Evolutionary conservation across 345 rosid species (phyloP), one percentile per base, ranked within the genome.

Genomic region (Lagerstroemia speciosa): DNA sequence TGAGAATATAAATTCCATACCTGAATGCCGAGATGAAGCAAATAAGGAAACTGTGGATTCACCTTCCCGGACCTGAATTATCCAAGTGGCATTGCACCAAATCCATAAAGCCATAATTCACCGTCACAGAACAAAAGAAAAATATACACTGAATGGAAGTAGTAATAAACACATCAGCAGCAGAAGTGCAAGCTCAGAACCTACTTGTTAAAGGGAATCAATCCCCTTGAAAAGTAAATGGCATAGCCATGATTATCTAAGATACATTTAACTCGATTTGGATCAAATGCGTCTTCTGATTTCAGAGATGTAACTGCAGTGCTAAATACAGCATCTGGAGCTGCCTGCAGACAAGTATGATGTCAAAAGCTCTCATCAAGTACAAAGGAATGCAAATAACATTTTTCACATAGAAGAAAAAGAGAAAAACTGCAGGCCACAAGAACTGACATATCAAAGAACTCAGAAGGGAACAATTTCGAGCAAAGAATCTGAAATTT

Each of bases 21-120:
- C 94, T 95, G 99, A 75, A 95, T 87, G 69, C 99, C 98, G 63
- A 95, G 99, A 80, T 92, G 99, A 74, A 95, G 96, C 88, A 92
- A 60, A 78, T 95, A 92, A 0, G 97, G 97, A 74, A 88, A 94
- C 34, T 79, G 81, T 22, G 82, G 86, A 77, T 92, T 94, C 75
- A 89, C 88, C 75, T 79, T 83, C 38, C 97, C 93, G 46, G 84
- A 79, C 83, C 98, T 94, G 81, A 62, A 75, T 78, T 68, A 72
- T 77, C 61, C 30, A 61, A 66, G 33, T 31, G 63, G 67, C 55
- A 26, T 70, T 15, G 27, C 64, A 65, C 22, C 8, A 24, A 27
- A 15, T 61, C 32, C 24, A 43, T 41, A 29, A n/a, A 12, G 37
- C 33, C 4, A 29, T 46, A 24, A 34, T 50, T 52, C 20, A 41